Base-by-base conservation (phyloP, 1,284 basidiomycete genomes). In the Ustilago trichophora region DNA sequence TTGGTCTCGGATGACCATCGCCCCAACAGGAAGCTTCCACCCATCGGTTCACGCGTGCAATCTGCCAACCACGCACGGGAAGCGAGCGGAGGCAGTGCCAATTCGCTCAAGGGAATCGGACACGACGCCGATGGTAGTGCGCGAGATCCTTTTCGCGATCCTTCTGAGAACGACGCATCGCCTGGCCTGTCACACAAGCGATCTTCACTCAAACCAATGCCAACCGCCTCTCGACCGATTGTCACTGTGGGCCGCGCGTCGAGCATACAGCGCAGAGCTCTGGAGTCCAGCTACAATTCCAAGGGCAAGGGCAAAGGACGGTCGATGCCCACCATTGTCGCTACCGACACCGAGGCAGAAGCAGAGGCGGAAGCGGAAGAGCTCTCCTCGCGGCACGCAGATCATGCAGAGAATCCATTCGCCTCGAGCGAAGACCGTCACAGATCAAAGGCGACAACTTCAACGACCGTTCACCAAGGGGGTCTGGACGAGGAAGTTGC, bases 171-270 rank as follows among this genome's bases (percentile, higher is more conserved):
- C 2, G 47, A 54, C 1, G 18, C 21, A 10, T 35, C 40, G 3
- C n/a, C 38, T 15, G 46, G 18, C 2, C 11, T 35, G 11, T 34
- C 50, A 11, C 36, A 7, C 11, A 56, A 52, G 18, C 45, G 62
- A 12, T 21, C 45, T 2, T 69, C 65, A 7, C 41, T 52, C 2
- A 65, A 63, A 38, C 66, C 62, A 3, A 62, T 44, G 13, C 71
- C 71, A 13, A 69, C 71, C 24, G 60, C 71, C 0, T 16, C 47
- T 4, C 48, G 71, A 4, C 71, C 71, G 8, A 73, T 73, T n/a
- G 71, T 73, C 24, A 70, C 67, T 1, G 71, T 73, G 3, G 71
- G 71, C 5, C 53, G 71, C n/a, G 71, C 68, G 6, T 68, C 68
- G 13, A 69, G 66, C 42, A 59, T 69, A n/a, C 66, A 69, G 26